Percentiles rank a stretch among this genome's conserved stretches.
phyloP scores from a whole-genome alignment of 805 yeast species.

The Metschnikowia arizonensis region DNA sequence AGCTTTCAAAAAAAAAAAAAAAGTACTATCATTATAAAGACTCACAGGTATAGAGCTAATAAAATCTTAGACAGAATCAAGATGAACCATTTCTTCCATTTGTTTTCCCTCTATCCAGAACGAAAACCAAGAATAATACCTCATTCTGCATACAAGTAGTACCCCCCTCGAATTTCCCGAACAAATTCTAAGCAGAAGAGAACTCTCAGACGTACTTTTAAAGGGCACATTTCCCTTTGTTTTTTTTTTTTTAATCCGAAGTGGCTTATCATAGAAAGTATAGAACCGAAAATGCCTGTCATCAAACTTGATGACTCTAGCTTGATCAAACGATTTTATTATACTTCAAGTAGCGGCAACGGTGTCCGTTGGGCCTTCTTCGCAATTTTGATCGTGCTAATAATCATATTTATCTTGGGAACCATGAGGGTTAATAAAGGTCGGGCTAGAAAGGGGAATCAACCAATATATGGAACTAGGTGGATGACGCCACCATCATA shows the following conservation, averaged over 20 bases:
- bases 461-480: slow-evolving; percentile 70
- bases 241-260: not conserved
- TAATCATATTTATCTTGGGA: slow-evolving; percentile 44
- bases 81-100: not conserved
- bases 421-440: slow-evolving; percentile 54
- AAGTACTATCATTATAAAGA: too few species aligned
- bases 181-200: not conserved
- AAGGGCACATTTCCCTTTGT: not conserved
- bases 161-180: slow-evolving; percentile 6
- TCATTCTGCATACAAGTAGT: not conserved
- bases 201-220: not conserved
- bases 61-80: not conserved
- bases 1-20: not conserved
- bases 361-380: slow-evolving; percentile 64
- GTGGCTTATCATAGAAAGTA: not conserved
- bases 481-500: slow-evolving; percentile 89
- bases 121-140: not conserved
- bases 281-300: not conserved
- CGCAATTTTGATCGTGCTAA: slow-evolving; percentile 51
- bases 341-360: slow-evolving; percentile 17
- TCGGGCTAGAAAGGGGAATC: slow-evolving; percentile 45
- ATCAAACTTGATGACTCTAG: not conserved
- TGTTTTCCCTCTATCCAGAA: not conserved
- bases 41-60: not conserved
- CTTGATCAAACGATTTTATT: slow-evolving; percentile 1